phyloP scores from a whole-genome alignment of 768 basidiomycete species.

The Naganishia antarctica region DNA sequence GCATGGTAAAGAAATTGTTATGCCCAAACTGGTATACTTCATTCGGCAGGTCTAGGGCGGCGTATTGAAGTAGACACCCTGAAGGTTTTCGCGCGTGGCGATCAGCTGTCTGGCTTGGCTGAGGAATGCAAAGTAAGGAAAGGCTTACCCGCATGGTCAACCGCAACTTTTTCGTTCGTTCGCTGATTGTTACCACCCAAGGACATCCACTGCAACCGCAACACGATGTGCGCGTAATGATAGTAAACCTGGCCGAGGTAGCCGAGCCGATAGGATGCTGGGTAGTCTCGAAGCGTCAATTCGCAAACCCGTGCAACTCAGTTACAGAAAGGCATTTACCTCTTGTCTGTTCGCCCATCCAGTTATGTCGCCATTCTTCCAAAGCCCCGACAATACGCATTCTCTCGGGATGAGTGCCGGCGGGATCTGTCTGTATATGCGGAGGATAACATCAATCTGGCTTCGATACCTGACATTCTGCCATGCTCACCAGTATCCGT shows the following conservation, averaged over 20 bases:
- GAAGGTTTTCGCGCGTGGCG: no score
- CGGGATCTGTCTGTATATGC: neutral
- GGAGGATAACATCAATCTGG: no score
- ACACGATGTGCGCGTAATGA: slow-evolving; percentile 22
- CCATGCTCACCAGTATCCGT: slow-evolving; percentile 14
- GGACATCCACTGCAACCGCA: slow-evolving; percentile 15
- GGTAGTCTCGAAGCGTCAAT: no score
- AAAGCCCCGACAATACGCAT: slow-evolving; percentile 9
- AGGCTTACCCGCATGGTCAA: slow-evolving; percentile 23
- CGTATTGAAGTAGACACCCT: slow-evolving; percentile 14
- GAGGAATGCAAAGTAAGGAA: no score
- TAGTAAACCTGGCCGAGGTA: slow-evolving; percentile 22
- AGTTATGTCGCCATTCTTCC: slow-evolving; percentile 14
- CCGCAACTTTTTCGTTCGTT: slow-evolving; percentile 13
- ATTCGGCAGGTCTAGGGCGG: slow-evolving; percentile 1
- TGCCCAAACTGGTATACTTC: slow-evolving; percentile 18
- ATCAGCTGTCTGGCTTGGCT: neutral
- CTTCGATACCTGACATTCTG: neutral
- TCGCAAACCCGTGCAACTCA: no score
- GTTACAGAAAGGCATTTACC: no score
- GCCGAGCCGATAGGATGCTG: slow-evolving; percentile 21
- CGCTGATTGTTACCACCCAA: slow-evolving; percentile 3
- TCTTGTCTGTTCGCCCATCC: slow-evolving; percentile 3
- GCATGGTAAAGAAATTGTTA: slow-evolving; percentile 27
- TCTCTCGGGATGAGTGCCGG: neutral